Evolutionary conservation across 2,329 filamentous ascomycete species (phyloP).

Genomic region (Curvularia lunata): DNA sequence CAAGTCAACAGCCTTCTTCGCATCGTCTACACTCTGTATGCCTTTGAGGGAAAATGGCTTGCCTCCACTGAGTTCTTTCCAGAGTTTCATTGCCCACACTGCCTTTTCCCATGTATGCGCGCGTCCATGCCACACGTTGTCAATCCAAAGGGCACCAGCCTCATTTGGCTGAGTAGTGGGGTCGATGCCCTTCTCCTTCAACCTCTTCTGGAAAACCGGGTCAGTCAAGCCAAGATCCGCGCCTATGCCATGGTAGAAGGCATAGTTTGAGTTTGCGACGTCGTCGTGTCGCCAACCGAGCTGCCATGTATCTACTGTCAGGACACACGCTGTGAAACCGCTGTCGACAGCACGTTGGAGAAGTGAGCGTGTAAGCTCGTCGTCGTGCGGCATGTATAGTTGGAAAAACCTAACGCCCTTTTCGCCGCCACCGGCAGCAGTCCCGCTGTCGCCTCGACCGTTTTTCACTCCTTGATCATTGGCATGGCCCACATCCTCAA

Average conservation of each 20-base stretch:
- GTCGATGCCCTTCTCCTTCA: conserved; percentile 62
- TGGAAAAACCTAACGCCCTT: conserved; percentile 63
- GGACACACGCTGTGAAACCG: conserved; percentile 64
- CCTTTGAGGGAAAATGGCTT: conserved; percentile 71
- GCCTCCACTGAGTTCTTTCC: conserved; percentile 61
- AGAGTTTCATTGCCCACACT: conserved; percentile 66
- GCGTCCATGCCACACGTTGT: conserved; percentile 68
- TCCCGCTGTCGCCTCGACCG: conserved; percentile 5
- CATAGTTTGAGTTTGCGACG: conserved; percentile 63
- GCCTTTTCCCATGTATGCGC: conserved; percentile 71
- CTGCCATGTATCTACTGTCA: conserved; percentile 70
- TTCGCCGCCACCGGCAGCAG: conserved; percentile 8
- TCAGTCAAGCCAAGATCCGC: conserved; percentile 65
- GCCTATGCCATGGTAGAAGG: conserved; percentile 67
- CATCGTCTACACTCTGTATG: conserved; percentile 71
- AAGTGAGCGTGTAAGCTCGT: conserved; percentile 63
- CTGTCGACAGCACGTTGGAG: conserved; percentile 61
- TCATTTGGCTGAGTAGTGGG: conserved; percentile 58
- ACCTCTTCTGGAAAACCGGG: conserved; percentile 63
- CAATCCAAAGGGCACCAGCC: conserved; percentile 68
- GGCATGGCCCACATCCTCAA: conserved; percentile 64
- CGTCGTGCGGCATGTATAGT: conserved; percentile 69
- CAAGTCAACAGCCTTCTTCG: conserved; percentile 63
- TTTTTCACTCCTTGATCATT: conserved; percentile 53
- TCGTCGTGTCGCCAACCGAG: conserved; percentile 68